phyloP scores from a whole-genome alignment of 495 filamentous ascomycete genomes.

The Hypoxylon subgilvum region DNA sequence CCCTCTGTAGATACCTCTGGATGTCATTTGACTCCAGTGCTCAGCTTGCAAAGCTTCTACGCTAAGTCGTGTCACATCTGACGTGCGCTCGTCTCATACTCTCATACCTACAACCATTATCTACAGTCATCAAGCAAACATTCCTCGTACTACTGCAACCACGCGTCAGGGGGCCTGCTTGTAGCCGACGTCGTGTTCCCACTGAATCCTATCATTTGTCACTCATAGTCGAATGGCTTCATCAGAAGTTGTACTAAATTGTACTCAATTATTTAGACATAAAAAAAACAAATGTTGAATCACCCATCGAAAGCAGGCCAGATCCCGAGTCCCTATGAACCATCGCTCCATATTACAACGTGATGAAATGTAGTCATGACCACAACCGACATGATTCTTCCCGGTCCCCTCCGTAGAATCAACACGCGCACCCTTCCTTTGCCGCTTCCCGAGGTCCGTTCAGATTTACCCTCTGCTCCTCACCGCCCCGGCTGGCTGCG shows the following conservation, averaged over 20 bases:
- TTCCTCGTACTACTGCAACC: too few species aligned
- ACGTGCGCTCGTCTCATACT: too few species aligned
- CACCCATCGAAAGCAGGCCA: slow-evolving; percentile 31
- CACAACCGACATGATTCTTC: slow-evolving; percentile 16
- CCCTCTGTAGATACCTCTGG: too few species aligned
- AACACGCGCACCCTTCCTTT: slow-evolving; percentile 96
- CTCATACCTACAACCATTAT: too few species aligned
- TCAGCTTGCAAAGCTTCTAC: too few species aligned
- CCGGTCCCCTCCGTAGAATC: slow-evolving; percentile 12
- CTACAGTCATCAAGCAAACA: too few species aligned
- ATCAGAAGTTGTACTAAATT: slow-evolving; percentile 11
- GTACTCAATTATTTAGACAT: slow-evolving; percentile 22
- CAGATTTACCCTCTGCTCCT: slow-evolving; percentile 74
- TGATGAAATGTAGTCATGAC: slow-evolving; percentile 36
- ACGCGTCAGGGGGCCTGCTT: too few species aligned
- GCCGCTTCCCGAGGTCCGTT: slow-evolving; percentile 64
- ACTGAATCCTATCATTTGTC: too few species aligned
- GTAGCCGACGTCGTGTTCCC: too few species aligned
- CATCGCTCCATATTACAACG: slow-evolving; percentile 45
- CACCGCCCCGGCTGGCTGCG: slow-evolving; percentile 57
- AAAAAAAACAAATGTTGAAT: slow-evolving; percentile 33
- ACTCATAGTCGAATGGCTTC: slow-evolving; percentile 14
- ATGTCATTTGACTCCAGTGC: too few species aligned
- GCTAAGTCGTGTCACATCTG: too few species aligned
- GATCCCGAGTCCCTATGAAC: slow-evolving; percentile 38